Conservation (phyloP, 2,329 filamentous ascomycete genomes). For the Epichloe uncinata region DNA sequence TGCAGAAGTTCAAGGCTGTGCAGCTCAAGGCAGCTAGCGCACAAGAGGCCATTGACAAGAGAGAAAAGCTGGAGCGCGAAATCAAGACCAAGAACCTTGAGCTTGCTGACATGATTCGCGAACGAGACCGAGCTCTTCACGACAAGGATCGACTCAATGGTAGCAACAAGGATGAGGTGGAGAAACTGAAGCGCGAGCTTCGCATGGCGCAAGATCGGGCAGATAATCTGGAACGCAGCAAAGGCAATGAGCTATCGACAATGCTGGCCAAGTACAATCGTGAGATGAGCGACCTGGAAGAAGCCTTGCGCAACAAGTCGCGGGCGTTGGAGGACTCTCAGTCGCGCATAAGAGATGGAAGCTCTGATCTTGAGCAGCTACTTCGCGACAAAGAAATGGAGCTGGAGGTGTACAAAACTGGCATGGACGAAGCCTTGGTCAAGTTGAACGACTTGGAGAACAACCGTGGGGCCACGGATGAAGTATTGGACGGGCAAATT, state of each 20-base stretch:
- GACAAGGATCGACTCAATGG: constrained; percentile 83
- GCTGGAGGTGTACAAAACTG: constrained; percentile 93
- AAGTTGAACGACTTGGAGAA: constrained; percentile 81
- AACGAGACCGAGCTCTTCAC: constrained; percentile 83
- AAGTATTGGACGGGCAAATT: constrained; percentile 77
- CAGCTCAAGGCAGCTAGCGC: constrained; percentile 95
- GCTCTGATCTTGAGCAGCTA: constrained; percentile 71
- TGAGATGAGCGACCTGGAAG: constrained; percentile 93
- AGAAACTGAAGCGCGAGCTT: constrained; percentile 88
- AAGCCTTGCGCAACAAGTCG: constrained; percentile 78
- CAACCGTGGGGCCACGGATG: constrained; percentile 61
- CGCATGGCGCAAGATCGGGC: constrained; percentile 83
- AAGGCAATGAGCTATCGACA: constrained; percentile 87
- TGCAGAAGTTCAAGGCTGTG: constrained; percentile 92
- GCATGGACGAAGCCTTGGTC: constrained; percentile 90
- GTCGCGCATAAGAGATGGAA: constrained; percentile 63
- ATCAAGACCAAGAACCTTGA: constrained; percentile 99
- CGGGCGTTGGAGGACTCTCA: constrained; percentile 75
- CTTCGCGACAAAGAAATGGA: constrained; percentile 94
- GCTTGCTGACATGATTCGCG: constrained; percentile 94
- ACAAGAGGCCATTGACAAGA: constrained; percentile 87
- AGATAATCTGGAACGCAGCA: constrained; percentile 82
- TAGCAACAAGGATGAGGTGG: constrained; percentile 80
- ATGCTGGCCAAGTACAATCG: constrained; percentile 95
- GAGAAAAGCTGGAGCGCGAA: constrained; percentile 91